A percentile compares a stretch with the other conserved stretches of the same genome.
phyloP scores from a whole-genome alignment of 2,329 filamentous ascomycete species.

The Purpureocillium lavendulum region DNA sequence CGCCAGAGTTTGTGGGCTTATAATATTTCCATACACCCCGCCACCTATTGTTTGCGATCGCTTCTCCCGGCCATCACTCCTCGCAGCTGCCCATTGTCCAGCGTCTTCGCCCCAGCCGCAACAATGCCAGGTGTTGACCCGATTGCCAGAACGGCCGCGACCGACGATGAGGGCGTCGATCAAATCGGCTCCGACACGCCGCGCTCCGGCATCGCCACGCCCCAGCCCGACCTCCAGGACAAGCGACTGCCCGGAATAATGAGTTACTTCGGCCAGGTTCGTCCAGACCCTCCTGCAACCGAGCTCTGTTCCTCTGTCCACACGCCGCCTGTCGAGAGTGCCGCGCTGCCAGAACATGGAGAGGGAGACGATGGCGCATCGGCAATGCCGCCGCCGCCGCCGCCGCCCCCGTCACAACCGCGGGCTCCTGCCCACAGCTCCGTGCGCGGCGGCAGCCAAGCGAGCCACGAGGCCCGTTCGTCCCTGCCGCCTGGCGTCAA shows the following conservation, averaged over 20 bases:
- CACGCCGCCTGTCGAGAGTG: slow-evolving; percentile 25
- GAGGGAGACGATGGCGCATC: slow-evolving; percentile 17
- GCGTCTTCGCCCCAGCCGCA: slow-evolving; percentile 17
- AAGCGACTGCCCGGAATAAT: slow-evolving; percentile 93
- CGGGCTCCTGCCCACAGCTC: slow-evolving; percentile 16
- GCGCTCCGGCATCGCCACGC: slow-evolving; percentile 85
- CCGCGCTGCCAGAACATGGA: slow-evolving; percentile 14
- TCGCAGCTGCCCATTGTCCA: neutral
- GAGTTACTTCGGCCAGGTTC: slow-evolving; percentile 99
- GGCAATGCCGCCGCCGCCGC: no score
- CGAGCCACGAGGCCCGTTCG: slow-evolving; percentile 6
- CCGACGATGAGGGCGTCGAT: slow-evolving; percentile 65
- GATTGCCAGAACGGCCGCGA: slow-evolving; percentile 42
- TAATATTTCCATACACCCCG: slow-evolving; percentile 1
- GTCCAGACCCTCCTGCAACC: slow-evolving; percentile 66
- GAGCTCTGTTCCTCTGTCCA: slow-evolving; percentile 25
- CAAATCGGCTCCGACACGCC: slow-evolving; percentile 80
- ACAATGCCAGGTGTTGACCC: slow-evolving; percentile 44
- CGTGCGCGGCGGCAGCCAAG: slow-evolving; percentile 13
- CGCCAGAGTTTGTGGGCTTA: slow-evolving; percentile 1
- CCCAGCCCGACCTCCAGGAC: slow-evolving; percentile 86
- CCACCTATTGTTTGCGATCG: neutral
- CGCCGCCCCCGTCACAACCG: slow-evolving; percentile 18
- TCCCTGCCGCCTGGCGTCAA: slow-evolving; percentile 11
- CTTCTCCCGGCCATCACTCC: slow-evolving; percentile 15